Percentiles rank a stretch among this genome's conserved stretches.
Conservation (phyloP, 2,329 filamentous ascomycete genomes). For the Simplicillium aogashimaense region DNA sequence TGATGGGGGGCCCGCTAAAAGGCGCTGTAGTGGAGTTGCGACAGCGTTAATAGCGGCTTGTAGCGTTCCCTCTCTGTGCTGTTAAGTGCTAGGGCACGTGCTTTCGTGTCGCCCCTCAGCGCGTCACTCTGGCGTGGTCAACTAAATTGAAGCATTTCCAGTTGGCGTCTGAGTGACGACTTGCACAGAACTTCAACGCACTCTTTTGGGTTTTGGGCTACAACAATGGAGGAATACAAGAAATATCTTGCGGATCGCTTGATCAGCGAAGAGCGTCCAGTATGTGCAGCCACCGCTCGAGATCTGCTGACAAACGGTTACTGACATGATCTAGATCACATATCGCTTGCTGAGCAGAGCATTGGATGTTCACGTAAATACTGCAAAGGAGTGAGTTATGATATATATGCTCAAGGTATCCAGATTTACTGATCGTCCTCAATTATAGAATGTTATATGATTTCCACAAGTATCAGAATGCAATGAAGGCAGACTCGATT, state of each 20-base stretch:
- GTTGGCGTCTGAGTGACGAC: no score
- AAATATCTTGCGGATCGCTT: conserved; percentile 68
- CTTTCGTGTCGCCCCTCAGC: no score
- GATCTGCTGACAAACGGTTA: background rate
- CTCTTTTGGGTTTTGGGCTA: background rate
- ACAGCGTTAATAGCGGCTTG: background rate
- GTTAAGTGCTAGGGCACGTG: no score
- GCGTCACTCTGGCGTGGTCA: no score
- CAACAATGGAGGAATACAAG: conserved; percentile 50
- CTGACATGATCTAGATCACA: conserved; percentile 51
- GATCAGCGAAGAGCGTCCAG: conserved; percentile 64
- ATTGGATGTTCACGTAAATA: conserved; percentile 74
- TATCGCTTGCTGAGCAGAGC: conserved; percentile 79
- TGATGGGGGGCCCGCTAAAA: background rate
- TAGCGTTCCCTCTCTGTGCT: background rate
- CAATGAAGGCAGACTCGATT: conserved; percentile 61
- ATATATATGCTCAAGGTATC: background rate
- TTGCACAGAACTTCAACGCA: background rate
- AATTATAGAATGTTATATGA: conserved; percentile 73
- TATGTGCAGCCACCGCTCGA: conserved; percentile 27
- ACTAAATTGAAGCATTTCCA: no score
- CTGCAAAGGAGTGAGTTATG: conserved; percentile 69
- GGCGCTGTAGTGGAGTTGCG: background rate
- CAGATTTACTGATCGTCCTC: conserved; percentile 9
- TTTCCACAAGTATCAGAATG: conserved; percentile 71